A percentile compares a stretch with the other conserved stretches of the same genome.
These are phyloP conservation scores for Zoysia pacifica DNA, from an alignment of 176 grass and related monocot species.

Conservation along the genomic window DNA sequence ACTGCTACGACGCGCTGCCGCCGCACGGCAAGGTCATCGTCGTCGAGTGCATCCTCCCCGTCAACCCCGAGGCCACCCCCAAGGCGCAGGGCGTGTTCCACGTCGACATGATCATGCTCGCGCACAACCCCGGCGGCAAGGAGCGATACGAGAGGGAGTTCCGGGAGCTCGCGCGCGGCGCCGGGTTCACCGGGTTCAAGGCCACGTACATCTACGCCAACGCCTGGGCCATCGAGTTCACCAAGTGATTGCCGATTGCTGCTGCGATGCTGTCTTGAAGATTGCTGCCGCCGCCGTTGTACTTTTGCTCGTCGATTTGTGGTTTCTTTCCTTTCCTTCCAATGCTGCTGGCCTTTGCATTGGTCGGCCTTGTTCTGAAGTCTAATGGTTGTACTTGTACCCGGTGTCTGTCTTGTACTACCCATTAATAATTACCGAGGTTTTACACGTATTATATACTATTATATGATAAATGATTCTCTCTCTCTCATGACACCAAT, in stretches of 20 bases:
- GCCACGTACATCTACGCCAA: slow-evolving; percentile 65
- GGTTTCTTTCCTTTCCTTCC: not conserved
- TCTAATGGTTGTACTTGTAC: slow-evolving; percentile 9
- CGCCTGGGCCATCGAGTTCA: slow-evolving; percentile 64
- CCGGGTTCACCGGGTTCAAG: slow-evolving; percentile 60
- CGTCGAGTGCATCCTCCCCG: slow-evolving; percentile 74
- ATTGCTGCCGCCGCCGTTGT: not conserved
- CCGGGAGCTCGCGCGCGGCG: slow-evolving; percentile 55
- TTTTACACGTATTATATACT: not conserved
- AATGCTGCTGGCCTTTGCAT: not conserved
- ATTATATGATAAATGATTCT: not conserved
- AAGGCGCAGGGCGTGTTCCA: slow-evolving; percentile 79
- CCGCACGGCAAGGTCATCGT: slow-evolving; percentile 75
- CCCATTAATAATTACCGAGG: slow-evolving; percentile 22
- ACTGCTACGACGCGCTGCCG: slow-evolving; percentile 88
- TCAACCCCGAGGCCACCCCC: slow-evolving; percentile 48
- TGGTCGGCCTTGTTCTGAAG: not conserved
- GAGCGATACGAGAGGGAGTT: slow-evolving; percentile 86
- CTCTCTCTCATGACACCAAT: not conserved
- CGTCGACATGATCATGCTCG: slow-evolving; percentile 90
- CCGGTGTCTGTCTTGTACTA: slow-evolving; percentile 1
- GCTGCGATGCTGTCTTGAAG: not conserved
- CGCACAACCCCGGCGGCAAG: slow-evolving; percentile 90
- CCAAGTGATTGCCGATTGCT: slow-evolving; percentile 47
- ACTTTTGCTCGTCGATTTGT: slow-evolving; percentile 26